phyloP scores from a whole-genome alignment of 805 yeast genomes.

The Priceomyces carsonii region DNA sequence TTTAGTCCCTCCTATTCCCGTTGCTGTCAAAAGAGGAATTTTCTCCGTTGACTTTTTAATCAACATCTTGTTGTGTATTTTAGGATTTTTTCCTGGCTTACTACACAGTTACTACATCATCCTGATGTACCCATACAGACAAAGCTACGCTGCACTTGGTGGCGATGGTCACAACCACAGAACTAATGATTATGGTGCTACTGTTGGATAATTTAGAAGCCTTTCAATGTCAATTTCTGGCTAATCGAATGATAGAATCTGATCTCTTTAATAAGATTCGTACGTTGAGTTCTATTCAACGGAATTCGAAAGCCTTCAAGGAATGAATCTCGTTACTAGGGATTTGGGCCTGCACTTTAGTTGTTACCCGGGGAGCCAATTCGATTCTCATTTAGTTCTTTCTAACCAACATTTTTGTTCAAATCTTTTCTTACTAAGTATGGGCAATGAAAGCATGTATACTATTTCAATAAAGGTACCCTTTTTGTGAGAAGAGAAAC shows the following conservation, averaged over 20 bases:
- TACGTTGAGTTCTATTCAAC: neutral
- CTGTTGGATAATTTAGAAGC: constrained; percentile 4
- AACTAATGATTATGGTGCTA: constrained; percentile 11
- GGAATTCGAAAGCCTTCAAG: neutral
- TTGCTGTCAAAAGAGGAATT: constrained; percentile 68
- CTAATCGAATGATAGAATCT: no score
- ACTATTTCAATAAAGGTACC: no score
- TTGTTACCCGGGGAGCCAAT: constrained; percentile 9
- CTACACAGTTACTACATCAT: constrained; percentile 79
- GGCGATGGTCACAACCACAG: constrained; percentile 29
- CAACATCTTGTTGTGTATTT: constrained; percentile 66
- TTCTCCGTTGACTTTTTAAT: constrained; percentile 70
- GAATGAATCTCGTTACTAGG: neutral
- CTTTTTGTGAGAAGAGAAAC: no score
- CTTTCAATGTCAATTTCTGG: no score
- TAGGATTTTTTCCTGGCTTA: constrained; percentile 78
- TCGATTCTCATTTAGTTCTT: no score
- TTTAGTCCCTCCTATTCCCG: constrained; percentile 75
- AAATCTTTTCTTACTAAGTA: no score
- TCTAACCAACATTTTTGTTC: no score
- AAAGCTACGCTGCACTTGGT: constrained; percentile 25
- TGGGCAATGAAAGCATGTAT: no score
- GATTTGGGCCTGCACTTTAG: neutral
- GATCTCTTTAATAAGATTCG: no score
- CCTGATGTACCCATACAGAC: constrained; percentile 61